Evolutionary conservation across 805 yeast genomes (phyloP).

Genomic region (Ogataea nonfermentans): DNA sequence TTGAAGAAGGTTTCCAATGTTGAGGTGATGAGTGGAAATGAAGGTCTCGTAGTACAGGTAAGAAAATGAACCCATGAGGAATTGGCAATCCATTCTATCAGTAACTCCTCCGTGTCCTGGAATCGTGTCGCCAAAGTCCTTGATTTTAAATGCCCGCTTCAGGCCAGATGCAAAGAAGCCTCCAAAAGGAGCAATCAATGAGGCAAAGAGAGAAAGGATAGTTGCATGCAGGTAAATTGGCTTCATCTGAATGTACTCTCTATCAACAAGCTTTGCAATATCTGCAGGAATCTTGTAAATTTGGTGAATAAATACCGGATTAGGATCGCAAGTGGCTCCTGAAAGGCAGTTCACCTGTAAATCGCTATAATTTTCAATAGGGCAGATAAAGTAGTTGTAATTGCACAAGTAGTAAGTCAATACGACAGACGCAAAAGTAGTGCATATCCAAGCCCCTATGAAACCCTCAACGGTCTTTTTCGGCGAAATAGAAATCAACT

Average conservation of each 20-base stretch:
- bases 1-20: conserved; percentile 74
- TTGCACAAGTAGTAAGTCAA: conserved; percentile 63
- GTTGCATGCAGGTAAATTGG: conserved; percentile 91
- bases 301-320: conserved; percentile 86
- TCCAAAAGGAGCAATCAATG: conserved; percentile 96
- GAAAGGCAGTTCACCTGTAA: conserved; percentile 60
- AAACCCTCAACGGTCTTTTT: conserved; percentile 98
- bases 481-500: conserved; percentile 89
- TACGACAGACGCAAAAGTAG: conserved; percentile 68
- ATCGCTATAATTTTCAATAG: conserved; percentile 57
- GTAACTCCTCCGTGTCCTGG: conserved; percentile 99
- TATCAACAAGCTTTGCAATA: conserved; percentile 43
- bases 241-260: conserved; percentile 58
- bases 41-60: conserved; percentile 92
- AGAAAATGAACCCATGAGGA: conserved; percentile 94
- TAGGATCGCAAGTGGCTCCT: conserved; percentile 70
- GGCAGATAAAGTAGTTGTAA: conserved; percentile 81
- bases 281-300: conserved; percentile 71
- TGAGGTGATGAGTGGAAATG: conserved; percentile 67
- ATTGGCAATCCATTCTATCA: conserved; percentile 97
- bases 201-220: conserved; percentile 88
- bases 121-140: conserved; percentile 96
- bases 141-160: conserved; percentile 92
- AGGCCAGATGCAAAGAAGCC: conserved; percentile 98
- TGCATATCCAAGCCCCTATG: conserved; percentile 95